Conservation (phyloP, 2,329 filamentous ascomycete species). For the Fusarium sp. region DNA sequence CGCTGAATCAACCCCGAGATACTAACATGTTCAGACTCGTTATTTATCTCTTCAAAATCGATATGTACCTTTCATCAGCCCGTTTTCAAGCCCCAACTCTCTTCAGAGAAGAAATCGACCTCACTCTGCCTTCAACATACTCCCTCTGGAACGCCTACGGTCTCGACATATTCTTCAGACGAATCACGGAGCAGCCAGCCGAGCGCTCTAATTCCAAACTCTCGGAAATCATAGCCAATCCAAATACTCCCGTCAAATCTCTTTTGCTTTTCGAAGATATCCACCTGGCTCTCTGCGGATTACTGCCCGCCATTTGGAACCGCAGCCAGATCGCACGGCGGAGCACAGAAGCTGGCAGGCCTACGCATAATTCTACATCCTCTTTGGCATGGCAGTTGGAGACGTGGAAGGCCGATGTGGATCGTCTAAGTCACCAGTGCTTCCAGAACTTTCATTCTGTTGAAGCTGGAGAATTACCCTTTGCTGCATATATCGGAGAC, state of each 20-base stretch:
- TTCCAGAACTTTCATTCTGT: slow-evolving; percentile 29
- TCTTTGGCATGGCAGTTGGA: slow-evolving; percentile 48
- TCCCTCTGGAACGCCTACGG: slow-evolving; percentile 56
- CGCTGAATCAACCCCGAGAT: rapidly evolving
- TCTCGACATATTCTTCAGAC: slow-evolving; percentile 54
- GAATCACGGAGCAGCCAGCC: slow-evolving; percentile 52
- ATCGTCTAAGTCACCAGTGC: slow-evolving; percentile 40
- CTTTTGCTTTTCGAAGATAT: slow-evolving; percentile 54
- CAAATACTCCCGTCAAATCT: slow-evolving; percentile 45
- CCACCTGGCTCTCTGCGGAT: slow-evolving; percentile 51
- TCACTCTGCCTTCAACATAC: slow-evolving; percentile 53
- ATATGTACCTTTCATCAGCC: slow-evolving; percentile 54
- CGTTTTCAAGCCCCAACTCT: slow-evolving; percentile 51
- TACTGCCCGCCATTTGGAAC: slow-evolving; percentile 52
- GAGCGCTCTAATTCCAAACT: slow-evolving; percentile 51
- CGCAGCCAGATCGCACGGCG: slow-evolving; percentile 47
- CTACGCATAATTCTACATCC: slow-evolving; percentile 21
- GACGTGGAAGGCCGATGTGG: slow-evolving; percentile 46
- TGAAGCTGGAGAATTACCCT: slow-evolving; percentile 34
- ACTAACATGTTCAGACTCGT: slow-evolving; percentile 50
- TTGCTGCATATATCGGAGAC: slow-evolving; percentile 49
- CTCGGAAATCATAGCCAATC: slow-evolving; percentile 50
- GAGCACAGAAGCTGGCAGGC: slow-evolving; percentile 26
- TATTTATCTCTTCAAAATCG: slow-evolving; percentile 55
- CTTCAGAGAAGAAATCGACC: slow-evolving; percentile 55